phyloP scores from a whole-genome alignment of 768 basidiomycete species.

The Crucibulum laeve region DNA sequence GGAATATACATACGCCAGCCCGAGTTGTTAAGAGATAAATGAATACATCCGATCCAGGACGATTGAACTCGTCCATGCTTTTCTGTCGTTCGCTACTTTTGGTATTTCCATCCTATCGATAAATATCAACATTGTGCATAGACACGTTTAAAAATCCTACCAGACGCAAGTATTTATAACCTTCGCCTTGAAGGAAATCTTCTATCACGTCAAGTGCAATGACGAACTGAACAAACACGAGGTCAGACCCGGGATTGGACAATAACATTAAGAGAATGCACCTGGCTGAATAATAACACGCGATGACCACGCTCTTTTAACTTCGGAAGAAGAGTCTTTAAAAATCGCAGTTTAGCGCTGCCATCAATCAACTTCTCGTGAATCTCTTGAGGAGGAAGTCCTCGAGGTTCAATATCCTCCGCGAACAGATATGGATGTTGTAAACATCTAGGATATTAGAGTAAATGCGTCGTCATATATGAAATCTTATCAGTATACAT shows the following conservation, averaged over 20 bases:
- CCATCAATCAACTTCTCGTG: conserved; percentile 81
- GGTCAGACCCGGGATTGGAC: conserved; percentile 1
- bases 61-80: conserved; percentile 94
- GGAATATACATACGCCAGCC: conserved; percentile 55
- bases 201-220: conserved; percentile 85
- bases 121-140: conserved; percentile 2
- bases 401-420: conserved; percentile 72
- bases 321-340: conserved; percentile 77
- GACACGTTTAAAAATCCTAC: conserved; percentile 31
- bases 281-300: conserved; percentile 90
- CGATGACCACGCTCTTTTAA: conserved; percentile 84
- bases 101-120: conserved; percentile 79
- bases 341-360: conserved; percentile 79
- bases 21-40: conserved; percentile 90
- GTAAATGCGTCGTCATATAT: conserved; percentile 1
- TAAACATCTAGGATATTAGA: conserved; percentile 59
- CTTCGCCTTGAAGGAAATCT: conserved; percentile 84
- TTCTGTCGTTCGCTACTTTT: conserved; percentile 85
- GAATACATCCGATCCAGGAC: conserved; percentile 79
- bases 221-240: conserved; percentile 60
- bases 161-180: conserved; percentile 72
- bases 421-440: conserved; percentile 91
- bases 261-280: conserved; percentile 16
- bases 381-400: conserved; percentile 48
- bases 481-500: conserved; percentile 17